These are phyloP conservation scores for Tuber borchii DNA, from an alignment of 495 filamentous ascomycete genomes.

Conservation along the genomic window DNA sequence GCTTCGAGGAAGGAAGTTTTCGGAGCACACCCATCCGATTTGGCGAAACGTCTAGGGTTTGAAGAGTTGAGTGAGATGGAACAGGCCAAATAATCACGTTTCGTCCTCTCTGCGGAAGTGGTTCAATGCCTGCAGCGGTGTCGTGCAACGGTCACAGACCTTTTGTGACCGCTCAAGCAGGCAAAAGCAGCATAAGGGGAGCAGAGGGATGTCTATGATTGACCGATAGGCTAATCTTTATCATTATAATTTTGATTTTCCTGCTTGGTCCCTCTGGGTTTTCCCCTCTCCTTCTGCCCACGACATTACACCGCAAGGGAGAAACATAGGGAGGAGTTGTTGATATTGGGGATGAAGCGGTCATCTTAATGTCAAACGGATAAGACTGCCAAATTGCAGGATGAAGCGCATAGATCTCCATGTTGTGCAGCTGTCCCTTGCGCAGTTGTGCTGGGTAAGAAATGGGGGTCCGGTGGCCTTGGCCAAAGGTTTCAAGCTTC, in stretches of 20 bases:
- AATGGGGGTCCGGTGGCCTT: not conserved
- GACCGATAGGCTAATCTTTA: not conserved
- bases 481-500: constrained; percentile 31
- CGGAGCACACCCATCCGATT: constrained; percentile 1
- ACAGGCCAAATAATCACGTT: not conserved
- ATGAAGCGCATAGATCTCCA: constrained; percentile 38
- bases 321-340: not conserved
- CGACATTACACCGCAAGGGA: not conserved
- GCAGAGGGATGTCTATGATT: not conserved
- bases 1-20: not conserved
- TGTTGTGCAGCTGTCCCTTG: constrained; percentile 34
- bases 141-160: not conserved
- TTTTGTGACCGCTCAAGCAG: not conserved
- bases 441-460: constrained; percentile 7
- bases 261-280: not conserved
- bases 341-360: not conserved
- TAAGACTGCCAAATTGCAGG: constrained; percentile 29
- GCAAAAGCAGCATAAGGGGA: not conserved
- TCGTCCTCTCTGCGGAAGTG: not conserved
- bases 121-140: no score
- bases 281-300: not conserved
- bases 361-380: constrained; percentile 2
- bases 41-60: constrained; percentile 3
- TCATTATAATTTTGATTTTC: not conserved
- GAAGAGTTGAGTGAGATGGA: not conserved